Conservation (phyloP, 495 filamentous ascomycete genomes). For the Tuber melanosporum region DNA sequence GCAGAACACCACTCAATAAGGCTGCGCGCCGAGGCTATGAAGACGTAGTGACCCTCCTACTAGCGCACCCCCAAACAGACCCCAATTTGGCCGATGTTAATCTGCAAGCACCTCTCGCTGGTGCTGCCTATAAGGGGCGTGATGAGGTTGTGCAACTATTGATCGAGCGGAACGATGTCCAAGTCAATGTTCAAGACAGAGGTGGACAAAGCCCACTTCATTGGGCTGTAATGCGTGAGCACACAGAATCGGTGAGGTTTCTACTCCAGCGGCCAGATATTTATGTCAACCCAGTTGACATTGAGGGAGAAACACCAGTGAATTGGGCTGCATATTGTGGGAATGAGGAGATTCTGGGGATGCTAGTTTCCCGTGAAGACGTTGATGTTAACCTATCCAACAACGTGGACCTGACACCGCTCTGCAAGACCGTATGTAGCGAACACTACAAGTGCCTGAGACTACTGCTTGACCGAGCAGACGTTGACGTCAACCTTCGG, state of each 20-base stretch:
- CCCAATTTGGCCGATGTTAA: not conserved
- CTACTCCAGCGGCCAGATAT: slow-evolving; percentile 1
- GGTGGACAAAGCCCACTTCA: not conserved
- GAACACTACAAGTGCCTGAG: not conserved
- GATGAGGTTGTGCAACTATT: not conserved
- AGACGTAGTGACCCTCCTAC: not conserved
- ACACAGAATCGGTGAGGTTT: not conserved
- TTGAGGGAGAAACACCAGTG: not conserved
- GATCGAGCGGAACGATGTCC: not conserved
- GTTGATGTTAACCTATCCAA: not conserved
- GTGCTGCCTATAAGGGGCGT: not conserved
- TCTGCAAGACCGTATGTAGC: not conserved
- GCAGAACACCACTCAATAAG: not conserved
- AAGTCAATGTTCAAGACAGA: not conserved
- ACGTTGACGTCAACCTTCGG: not conserved
- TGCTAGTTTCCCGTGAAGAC: not conserved
- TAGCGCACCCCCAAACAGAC: not conserved
- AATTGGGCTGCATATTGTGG: not conserved
- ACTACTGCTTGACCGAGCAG: not conserved
- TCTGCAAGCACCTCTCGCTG: not conserved
- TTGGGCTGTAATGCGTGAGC: not conserved
- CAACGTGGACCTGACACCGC: not conserved
- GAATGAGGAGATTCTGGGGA: not conserved
- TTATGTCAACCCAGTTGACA: not conserved
- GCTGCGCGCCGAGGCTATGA: slow-evolving; percentile 3